Conservation (phyloP, 1,139 yeast genomes). For the Geotrichum cucujoidarum region DNA sequence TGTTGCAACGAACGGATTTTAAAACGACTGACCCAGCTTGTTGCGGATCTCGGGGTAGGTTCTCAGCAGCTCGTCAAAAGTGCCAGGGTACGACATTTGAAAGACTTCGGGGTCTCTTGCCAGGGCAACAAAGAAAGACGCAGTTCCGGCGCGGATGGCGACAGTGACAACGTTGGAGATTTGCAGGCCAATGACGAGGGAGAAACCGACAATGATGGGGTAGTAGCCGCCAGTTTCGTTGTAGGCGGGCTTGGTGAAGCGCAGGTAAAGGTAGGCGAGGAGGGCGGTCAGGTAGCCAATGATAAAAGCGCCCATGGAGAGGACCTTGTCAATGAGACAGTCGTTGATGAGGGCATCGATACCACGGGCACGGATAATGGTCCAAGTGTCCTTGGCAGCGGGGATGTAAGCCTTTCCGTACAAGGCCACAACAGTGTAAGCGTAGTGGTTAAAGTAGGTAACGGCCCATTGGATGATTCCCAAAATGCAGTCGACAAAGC, state of each 20-base stretch:
- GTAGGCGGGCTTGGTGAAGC: conserved; percentile 67
- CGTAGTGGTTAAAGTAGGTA: conserved; percentile 83
- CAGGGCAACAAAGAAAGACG: conserved; percentile 81
- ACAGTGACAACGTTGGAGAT: conserved; percentile 67
- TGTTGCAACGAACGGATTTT: too few relatives aligned
- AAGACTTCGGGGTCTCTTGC: conserved; percentile 86
- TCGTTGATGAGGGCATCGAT: conserved; percentile 84
- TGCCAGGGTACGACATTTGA: conserved; percentile 68
- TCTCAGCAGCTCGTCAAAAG: conserved; percentile 65
- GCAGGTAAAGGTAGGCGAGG: conserved; percentile 64
- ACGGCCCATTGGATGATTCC: conserved; percentile 73
- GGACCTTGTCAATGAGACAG: conserved; percentile 69
- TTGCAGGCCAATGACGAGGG: conserved; percentile 73
- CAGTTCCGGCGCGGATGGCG: conserved; percentile 73
- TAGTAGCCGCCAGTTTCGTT: conserved; percentile 62
- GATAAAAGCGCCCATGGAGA: conserved; percentile 65
- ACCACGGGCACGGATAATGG: conserved; percentile 71
- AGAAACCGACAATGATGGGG: conserved; percentile 73
- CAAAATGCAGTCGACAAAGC: conserved; percentile 56
- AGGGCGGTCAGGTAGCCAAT: conserved; percentile 67
- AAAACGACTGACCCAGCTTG: conserved; percentile 22
- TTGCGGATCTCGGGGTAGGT: conserved; percentile 72
- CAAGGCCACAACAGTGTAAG: conserved; percentile 80
- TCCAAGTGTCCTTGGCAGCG: conserved; percentile 80
- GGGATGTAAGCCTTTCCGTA: conserved; percentile 75